Evolutionary conservation across 148 eudicot genomes (phyloP).

Genomic region (Heliamphora exappendiculata): DNA sequence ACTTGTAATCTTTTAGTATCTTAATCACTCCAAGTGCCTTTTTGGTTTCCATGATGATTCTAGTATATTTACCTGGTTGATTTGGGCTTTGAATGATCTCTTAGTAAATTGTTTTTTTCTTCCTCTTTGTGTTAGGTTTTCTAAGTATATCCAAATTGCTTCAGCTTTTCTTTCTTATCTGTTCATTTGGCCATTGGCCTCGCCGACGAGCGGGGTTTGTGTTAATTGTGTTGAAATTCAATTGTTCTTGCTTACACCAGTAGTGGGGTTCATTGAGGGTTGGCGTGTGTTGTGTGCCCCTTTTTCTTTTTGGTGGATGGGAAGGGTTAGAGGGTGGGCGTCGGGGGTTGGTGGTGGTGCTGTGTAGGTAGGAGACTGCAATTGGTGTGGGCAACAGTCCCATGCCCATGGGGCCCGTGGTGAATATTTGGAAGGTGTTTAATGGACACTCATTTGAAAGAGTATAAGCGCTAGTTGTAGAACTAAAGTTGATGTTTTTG

Average conservation of each 20-base stretch:
- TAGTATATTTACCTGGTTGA: slow-evolving; percentile 2
- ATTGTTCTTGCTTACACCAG: neutral
- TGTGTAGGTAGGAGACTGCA: neutral
- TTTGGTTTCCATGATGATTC: neutral
- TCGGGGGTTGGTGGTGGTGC: neutral
- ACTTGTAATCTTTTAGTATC: neutral
- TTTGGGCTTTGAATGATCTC: neutral
- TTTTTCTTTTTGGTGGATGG: neutral
- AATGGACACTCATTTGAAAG: neutral
- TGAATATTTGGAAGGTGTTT: neutral
- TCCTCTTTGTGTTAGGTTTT: neutral
- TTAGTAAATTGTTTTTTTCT: neutral
- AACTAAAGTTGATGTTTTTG: neutral
- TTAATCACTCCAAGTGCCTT: neutral
- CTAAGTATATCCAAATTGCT: neutral
- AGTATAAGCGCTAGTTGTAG: neutral
- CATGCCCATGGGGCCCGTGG: neutral
- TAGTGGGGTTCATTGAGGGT: neutral
- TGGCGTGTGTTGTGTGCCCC: neutral
- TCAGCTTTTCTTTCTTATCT: neutral
- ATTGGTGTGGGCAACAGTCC: neutral
- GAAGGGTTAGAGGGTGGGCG: neutral
- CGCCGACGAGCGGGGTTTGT: neutral
- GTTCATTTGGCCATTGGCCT: neutral
- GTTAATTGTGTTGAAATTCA: neutral